Evolutionary conservation across 1,284 basidiomycete species (phyloP), one percentile per base, ranked within the genome.

Genomic region (Tetrapyrgos nigripes): DNA sequence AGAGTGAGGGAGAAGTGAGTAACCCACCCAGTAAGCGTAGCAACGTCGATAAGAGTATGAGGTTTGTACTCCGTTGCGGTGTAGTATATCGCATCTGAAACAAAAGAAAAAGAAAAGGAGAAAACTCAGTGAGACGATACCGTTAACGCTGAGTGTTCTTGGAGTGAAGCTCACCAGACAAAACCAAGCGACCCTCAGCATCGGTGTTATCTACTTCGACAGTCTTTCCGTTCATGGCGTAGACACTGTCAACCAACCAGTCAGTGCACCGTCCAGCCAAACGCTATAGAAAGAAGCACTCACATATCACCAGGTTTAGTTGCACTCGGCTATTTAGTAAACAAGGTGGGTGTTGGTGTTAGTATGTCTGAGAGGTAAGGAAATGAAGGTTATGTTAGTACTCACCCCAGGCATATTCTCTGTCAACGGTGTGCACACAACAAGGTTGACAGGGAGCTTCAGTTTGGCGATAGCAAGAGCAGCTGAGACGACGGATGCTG

Each of bases 201-300:
- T 95, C 93, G 0, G 93, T 95, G 75, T 95, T 95, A 76, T 95
- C 92, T 37, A 96, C 85, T 71, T 96, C 92, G 31, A 96, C 83
- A 0, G 89, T 88, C 73, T 94, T 93, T 43, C 94, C 93, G 69
- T 94, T 95, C 87, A 93, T 93, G 5, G 93, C 91, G 64, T 92
- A 90, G 61, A 96, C 72, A 54, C 93, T 93, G 67, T 8, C 19
- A 50, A 29, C 19, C 11, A 23, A 17, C 51, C 6, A 27, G 49
- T 21, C n/a, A 26, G 45, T 35, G 13, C 17, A 51, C 8, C 31
- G 45, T 50, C 29, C 46, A 45, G 53, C 45, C 31, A 50, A 24
- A 45, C 31, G 47, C 11, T n/a, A n/a, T n/a, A 17, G 58, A 46
- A 55, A 43, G 13, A 50, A 51, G 50, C 10, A 46, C 27, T 50